Evolutionary conservation across 108 stramenopile species (phyloP).

Genomic region (Schizochytrium sp.): DNA sequence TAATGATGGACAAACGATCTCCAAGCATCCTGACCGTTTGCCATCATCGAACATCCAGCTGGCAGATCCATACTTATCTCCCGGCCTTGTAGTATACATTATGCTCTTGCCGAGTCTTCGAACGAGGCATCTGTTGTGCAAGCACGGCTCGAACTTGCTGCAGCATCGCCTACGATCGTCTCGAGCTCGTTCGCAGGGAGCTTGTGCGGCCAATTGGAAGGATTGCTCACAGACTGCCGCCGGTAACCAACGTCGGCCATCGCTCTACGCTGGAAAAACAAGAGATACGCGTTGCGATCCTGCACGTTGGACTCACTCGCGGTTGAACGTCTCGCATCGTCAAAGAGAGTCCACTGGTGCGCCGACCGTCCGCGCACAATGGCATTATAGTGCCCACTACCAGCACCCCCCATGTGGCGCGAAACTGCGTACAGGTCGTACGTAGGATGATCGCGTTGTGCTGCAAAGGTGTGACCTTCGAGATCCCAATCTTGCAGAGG

Average conservation of each 20-base stretch:
- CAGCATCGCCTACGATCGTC: neutral
- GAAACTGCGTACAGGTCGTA: constrained; percentile 34
- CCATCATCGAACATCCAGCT: too few species aligned
- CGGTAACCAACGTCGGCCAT: neutral
- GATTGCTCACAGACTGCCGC: neutral
- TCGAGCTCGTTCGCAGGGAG: neutral
- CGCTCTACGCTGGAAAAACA: neutral
- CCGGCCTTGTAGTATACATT: too few species aligned
- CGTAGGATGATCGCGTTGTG: constrained; percentile 26
- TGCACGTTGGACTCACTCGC: neutral
- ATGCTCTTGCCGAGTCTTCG: too few species aligned
- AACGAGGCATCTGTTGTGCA: too few species aligned
- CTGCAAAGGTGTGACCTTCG: constrained; percentile 62
- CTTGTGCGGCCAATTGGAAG: neutral
- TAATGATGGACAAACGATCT: too few species aligned
- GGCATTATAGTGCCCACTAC: constrained; percentile 93
- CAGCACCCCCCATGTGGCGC: constrained; percentile 82
- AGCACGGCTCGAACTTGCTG: too few species aligned
- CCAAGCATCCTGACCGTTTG: too few species aligned
- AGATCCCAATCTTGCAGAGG: constrained; percentile 79
- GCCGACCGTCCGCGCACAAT: constrained; percentile 47
- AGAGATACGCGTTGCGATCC: neutral
- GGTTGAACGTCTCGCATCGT: neutral
- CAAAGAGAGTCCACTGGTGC: neutral
- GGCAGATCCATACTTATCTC: too few species aligned